Base-by-base conservation (phyloP, 192 early-diverging fungal genomes). In the Linderina pennispora region DNA sequence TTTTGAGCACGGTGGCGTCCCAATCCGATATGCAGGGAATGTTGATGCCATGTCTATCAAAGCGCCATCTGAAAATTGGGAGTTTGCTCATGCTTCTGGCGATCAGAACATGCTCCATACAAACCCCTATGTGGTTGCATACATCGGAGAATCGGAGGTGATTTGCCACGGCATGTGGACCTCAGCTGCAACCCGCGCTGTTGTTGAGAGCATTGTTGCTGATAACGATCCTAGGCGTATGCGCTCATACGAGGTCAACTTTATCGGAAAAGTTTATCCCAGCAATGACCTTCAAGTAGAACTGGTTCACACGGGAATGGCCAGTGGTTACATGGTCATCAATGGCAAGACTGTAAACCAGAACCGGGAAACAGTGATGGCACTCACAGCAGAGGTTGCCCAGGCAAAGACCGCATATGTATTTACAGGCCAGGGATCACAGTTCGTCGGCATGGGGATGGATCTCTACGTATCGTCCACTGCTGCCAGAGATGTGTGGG, bases 121-220 rank as follows among this genome's bases (percentile, higher is more conserved):
- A 47, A 92, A 93, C 67, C 84, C 83, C 21, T 94, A 91, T 74
- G 81, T 97, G 75, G 85, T 91, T 37, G 85, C 88, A 47, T 53
- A 91, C 9, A 89, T 82, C n/a, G 77, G 80, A 16, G 74, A 94
- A 26, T 92, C 94, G 10, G 89, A 80, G 23, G 83, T 88, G 18
- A 93, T 97, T 52, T 94, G 90, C 4, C 94, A 97, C 62, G 94
- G 94, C 33, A 83, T 93, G 85, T 97, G 90, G 90, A 97, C 91
- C 15, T 79, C 76, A 43, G 88, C 92, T 6, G 83, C 89, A 3
- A 92, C 90, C 20, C 77, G 92, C 36, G 88, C 92, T 61, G 82
- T 90, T 58, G 82, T 97, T 9, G 94, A 97, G 57, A 80, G 84
- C 39, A 84, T 81, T 43, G 90, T 87, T 43, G 90, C 91, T 39